Conservation (phyloP, 2,329 filamentous ascomycete species). For the Oidium heveae region DNA sequence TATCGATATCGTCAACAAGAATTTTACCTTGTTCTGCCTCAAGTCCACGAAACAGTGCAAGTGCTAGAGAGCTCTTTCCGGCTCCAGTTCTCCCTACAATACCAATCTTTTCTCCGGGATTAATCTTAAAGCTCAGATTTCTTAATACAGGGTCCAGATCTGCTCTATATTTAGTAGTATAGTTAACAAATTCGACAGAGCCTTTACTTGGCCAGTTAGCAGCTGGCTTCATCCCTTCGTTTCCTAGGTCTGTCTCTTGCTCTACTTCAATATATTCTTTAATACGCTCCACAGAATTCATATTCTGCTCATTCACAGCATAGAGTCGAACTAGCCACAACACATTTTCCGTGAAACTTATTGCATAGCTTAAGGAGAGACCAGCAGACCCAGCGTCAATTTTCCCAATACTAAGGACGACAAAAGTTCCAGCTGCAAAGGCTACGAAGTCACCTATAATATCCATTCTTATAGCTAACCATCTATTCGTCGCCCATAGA, state of each 20-base stretch:
- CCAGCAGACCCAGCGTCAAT: slow-evolving; percentile 83
- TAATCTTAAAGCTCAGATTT: slow-evolving; percentile 64
- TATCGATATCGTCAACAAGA: slow-evolving; percentile 73
- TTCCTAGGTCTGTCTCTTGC: slow-evolving; percentile 59
- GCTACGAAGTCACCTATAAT: slow-evolving; percentile 72
- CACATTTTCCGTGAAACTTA: slow-evolving; percentile 91
- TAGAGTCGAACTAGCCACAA: slow-evolving; percentile 91
- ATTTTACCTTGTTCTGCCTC: slow-evolving; percentile 83
- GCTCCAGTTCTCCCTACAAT: slow-evolving; percentile 90
- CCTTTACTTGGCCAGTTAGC: slow-evolving; percentile 68
- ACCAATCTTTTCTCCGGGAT: slow-evolving; percentile 72
- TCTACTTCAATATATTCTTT: slow-evolving; percentile 95
- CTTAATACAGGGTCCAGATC: slow-evolving; percentile 75
- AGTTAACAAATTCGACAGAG: slow-evolving; percentile 64
- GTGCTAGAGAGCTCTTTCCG: slow-evolving; percentile 81
- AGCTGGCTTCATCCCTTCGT: slow-evolving; percentile 55
- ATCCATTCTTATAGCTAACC: slow-evolving; percentile 84
- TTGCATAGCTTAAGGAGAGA: slow-evolving; percentile 82
- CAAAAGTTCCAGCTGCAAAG: slow-evolving; percentile 82
- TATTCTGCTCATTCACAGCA: slow-evolving; percentile 90
- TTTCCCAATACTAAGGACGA: slow-evolving; percentile 56
- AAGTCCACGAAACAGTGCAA: slow-evolving; percentile 79
- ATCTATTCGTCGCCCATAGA: slow-evolving; percentile 88
- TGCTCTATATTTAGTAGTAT: slow-evolving; percentile 68
- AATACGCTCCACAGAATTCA: slow-evolving; percentile 95